Conservation (phyloP, 345 rosid genomes). For the Streptanthus diversifolius region DNA sequence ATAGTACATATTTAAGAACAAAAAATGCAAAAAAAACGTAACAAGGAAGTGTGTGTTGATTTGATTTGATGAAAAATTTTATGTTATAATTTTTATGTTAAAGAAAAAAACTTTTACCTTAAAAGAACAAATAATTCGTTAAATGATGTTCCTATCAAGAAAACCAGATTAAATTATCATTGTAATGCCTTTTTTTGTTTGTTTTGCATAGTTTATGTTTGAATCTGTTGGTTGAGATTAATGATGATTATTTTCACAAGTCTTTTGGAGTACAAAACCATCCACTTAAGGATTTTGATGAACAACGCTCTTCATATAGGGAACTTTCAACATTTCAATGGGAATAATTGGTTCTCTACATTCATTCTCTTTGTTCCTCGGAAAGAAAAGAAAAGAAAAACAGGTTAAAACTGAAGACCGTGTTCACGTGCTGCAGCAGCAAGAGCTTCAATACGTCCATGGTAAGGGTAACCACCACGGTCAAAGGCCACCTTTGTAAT, state of each 20-base stretch:
- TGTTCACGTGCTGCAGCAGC: conserved; percentile 81
- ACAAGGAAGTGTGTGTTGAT: no score
- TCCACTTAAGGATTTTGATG: neutral
- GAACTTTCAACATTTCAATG: neutral
- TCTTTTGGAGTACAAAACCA: neutral
- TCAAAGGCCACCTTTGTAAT: conserved; percentile 85
- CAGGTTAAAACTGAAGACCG: conserved; percentile 68
- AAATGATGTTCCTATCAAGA: no score
- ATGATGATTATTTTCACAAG: neutral
- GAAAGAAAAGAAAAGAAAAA: neutral
- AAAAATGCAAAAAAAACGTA: no score
- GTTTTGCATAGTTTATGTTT: neutral
- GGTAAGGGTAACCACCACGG: conserved; percentile 89
- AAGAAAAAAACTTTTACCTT: no score
- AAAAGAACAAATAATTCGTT: no score
- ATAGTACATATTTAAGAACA: no score
- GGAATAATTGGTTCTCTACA: conserved; percentile 15
- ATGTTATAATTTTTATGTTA: no score
- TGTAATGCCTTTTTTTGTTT: no score
- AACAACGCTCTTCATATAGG: neutral
- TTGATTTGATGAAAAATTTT: no score
- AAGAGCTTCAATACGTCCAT: conserved; percentile 79
- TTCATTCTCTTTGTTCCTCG: neutral
- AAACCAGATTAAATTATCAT: no score
- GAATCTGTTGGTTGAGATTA: neutral